Base-by-base conservation (phyloP, 257 asterid genomes). In the Solanum pimpinellifolium region DNA sequence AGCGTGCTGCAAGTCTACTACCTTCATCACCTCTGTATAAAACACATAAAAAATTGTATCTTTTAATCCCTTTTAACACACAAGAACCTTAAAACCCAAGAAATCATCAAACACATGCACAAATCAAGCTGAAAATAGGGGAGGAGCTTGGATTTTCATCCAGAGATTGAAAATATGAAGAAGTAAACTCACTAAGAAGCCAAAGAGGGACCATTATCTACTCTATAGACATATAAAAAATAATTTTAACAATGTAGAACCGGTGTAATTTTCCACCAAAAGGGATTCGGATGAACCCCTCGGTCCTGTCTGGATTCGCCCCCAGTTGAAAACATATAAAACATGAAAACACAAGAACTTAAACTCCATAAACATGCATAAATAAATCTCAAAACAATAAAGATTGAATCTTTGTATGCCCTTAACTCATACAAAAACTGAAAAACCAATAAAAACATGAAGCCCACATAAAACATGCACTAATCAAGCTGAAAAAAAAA, bases 11-110 rank as follows among this genome's bases (percentile, higher is more conserved):
- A 89, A 84, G 88, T 85, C 90, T 88, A 47, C 90, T 91, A 84
- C 88, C 87, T 33, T 92, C 97, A 77, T 90, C 93, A 39, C 92
- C 92, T 87, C 97, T 94, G 75, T 65, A 86, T 20, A 74, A 72
- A 60, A 25, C 12, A 85, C 25, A 65, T 47, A 47, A 62, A 46
- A 47, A 70, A 10, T 23, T 25, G 18, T 73, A 72, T 10, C 65
- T 80, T 80, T 80, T 44, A 84, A 84, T 6, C 86, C 15, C 14
- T 21, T 69, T 18, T 10, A 47, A 29, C 25, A 82, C 70, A 16
- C 5, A 44, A 12, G 21, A 78, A 27, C 39, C 59, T 27, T 16
- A 56, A 56, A 56, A 56, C 7, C 65, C 65, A 82, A 20, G 27
- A 59, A 59, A 59, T 20, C 66, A 4, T 59, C 25, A 59, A 7